These are phyloP conservation scores for Colletotrichum sp. DNA, from an alignment of 2,329 filamentous ascomycete species.

Conservation along the genomic window DNA sequence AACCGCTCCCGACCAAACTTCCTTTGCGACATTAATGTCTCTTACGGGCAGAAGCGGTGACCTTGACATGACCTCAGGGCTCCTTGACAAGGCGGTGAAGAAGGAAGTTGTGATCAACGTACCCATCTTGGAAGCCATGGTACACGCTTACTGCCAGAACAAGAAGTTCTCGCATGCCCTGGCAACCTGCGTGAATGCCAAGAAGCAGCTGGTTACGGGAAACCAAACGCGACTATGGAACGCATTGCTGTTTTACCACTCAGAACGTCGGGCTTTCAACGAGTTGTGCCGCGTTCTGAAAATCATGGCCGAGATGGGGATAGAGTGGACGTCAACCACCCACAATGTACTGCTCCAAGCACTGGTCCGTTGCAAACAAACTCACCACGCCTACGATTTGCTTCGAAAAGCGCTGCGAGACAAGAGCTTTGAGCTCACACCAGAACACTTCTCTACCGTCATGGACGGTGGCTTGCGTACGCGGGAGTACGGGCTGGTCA, in stretches of 20 bases:
- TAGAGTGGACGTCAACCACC: slow-evolving; percentile 56
- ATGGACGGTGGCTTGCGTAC: slow-evolving; percentile 56
- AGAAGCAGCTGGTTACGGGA: slow-evolving; percentile 54
- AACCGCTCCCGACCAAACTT: slow-evolving; percentile 63
- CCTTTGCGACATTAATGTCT: slow-evolving; percentile 76
- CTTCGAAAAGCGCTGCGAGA: slow-evolving; percentile 48
- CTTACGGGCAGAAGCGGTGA: slow-evolving; percentile 76
- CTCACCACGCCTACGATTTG: slow-evolving; percentile 54
- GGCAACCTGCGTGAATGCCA: slow-evolving; percentile 51
- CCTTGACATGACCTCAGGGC: slow-evolving; percentile 67
- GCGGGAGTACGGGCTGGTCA: slow-evolving; percentile 46
- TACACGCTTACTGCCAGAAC: slow-evolving; percentile 67
- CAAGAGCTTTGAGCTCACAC: slow-evolving; percentile 47
- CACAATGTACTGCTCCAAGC: slow-evolving; percentile 55
- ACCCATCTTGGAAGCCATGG: slow-evolving; percentile 57
- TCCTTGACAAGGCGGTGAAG: slow-evolving; percentile 69
- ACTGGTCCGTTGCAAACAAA: slow-evolving; percentile 53
- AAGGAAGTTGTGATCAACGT: slow-evolving; percentile 62
- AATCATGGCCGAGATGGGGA: slow-evolving; percentile 49
- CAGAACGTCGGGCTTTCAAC: slow-evolving; percentile 60
- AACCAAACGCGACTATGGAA: slow-evolving; percentile 76
- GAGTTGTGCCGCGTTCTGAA: slow-evolving; percentile 53
- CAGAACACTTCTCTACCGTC: slow-evolving; percentile 57
- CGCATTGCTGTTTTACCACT: slow-evolving; percentile 72
- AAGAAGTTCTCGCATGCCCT: slow-evolving; percentile 39